Conservation (phyloP, 805 yeast species). For the Zygoascus biomembranicola region DNA sequence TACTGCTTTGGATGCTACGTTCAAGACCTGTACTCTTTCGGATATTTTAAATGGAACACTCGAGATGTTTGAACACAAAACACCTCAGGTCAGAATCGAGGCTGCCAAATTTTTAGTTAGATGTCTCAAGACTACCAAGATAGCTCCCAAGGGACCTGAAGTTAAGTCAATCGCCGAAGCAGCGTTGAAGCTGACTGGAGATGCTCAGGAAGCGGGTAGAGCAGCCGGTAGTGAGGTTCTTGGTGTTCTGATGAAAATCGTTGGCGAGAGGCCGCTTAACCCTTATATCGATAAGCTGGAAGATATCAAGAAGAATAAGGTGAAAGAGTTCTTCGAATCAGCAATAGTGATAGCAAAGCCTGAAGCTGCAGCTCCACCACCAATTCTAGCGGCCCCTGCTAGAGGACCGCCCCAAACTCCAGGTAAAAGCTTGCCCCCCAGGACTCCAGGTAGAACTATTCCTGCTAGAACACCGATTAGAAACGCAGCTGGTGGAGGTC, state of each 20-base stretch:
- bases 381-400: conserved; percentile 8
- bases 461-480: conserved; percentile 3
- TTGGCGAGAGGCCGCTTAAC: conserved; percentile 62
- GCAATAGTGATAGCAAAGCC: conserved; percentile 47
- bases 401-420: background rate
- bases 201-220: conserved; percentile 79
- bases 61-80: conserved; percentile 59
- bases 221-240: conserved; percentile 66
- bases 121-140: conserved; percentile 45
- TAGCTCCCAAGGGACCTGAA: conserved; percentile 44
- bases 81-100: conserved; percentile 74
- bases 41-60: conserved; percentile 55
- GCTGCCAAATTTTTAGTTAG: conserved; percentile 56
- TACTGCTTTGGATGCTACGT: conserved; percentile 57
- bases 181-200: conserved; percentile 59
- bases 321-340: conserved; percentile 46
- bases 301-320: conserved; percentile 62
- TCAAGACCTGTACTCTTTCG: conserved; percentile 39
- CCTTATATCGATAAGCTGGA: conserved; percentile 63
- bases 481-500: background rate
- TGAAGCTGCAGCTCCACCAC: conserved; percentile 18
- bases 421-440: conserved; percentile 1
- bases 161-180: conserved; percentile 48
- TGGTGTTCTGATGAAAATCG: conserved; percentile 76
- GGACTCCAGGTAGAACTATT: background rate